These are phyloP conservation scores for Auricularia cornea DNA, from an alignment of 768 basidiomycete genomes.

Conservation along the genomic window DNA sequence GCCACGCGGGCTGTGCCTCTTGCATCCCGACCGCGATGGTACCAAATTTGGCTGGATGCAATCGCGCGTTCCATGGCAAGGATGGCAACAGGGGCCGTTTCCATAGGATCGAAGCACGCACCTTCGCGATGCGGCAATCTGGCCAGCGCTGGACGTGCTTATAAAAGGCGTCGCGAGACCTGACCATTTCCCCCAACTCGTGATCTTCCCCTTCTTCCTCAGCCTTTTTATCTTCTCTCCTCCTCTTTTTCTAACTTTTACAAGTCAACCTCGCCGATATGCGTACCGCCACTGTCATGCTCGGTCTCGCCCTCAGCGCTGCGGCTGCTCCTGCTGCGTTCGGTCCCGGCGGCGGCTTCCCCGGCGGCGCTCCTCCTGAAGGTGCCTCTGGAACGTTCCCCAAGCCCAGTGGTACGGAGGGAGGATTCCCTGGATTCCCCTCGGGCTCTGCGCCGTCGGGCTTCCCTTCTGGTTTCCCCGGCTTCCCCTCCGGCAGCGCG, in stretches of 20 bases:
- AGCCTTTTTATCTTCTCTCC: background rate
- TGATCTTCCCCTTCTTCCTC: background rate
- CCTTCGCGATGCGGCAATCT: background rate
- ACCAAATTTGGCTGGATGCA: no score
- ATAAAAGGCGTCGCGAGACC: background rate
- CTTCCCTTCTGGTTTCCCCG: background rate
- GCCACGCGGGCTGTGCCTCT: no score
- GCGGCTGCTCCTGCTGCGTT: background rate
- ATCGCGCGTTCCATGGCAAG: no score
- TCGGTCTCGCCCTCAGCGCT: background rate
- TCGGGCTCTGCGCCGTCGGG: background rate
- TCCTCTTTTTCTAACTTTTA: background rate
- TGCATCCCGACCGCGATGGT: no score
- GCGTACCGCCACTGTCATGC: background rate
- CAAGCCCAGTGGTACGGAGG: no score
- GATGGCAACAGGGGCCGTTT: no score
- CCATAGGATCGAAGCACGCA: background rate
- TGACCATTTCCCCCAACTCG: background rate
- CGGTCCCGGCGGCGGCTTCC: background rate
- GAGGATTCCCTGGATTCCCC: background rate
- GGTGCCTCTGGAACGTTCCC: background rate
- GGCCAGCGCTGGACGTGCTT: background rate
- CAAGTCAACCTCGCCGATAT: background rate
- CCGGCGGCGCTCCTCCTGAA: background rate
- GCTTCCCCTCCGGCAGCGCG: background rate